Evolutionary conservation across 2,329 filamentous ascomycete species (phyloP).

Genomic region (Aureobasidium sp.): DNA sequence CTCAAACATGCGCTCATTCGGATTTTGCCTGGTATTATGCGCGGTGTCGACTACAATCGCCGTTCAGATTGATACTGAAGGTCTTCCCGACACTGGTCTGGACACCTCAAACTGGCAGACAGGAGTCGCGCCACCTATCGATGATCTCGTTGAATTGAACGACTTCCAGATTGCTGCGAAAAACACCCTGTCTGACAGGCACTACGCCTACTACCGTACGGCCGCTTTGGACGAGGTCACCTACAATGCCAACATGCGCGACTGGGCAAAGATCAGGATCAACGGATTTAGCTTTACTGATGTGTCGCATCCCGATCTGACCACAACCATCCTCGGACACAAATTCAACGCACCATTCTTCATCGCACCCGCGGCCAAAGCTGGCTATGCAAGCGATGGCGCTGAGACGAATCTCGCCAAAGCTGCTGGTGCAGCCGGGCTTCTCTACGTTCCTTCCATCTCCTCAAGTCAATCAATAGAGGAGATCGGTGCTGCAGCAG

Average conservation of each 20-base stretch:
- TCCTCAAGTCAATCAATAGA: slow-evolving; percentile 31
- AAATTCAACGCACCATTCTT: slow-evolving; percentile 82
- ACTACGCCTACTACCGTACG: slow-evolving; percentile 27
- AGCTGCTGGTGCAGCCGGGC: slow-evolving; percentile 42
- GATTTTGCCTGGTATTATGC: not conserved
- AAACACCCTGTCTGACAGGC: slow-evolving; percentile 30
- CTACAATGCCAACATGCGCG: slow-evolving; percentile 25
- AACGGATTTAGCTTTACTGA: slow-evolving; percentile 25
- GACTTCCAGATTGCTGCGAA: slow-evolving; percentile 35
- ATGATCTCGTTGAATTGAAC: slow-evolving; percentile 23
- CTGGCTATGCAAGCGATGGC: slow-evolving; percentile 83
- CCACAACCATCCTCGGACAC: slow-evolving; percentile 82
- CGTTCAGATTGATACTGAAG: slow-evolving; percentile 23
- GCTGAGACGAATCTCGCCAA: slow-evolving; percentile 45
- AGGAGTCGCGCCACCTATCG: slow-evolving; percentile 23
- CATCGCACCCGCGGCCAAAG: slow-evolving; percentile 86
- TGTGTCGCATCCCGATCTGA: slow-evolving; percentile 22
- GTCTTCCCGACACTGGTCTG: slow-evolving; percentile 26
- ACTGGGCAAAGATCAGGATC: slow-evolving; percentile 24
- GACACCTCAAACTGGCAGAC: slow-evolving; percentile 24
- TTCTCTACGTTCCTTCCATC: slow-evolving; percentile 45
- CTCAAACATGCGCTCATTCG: not conserved
- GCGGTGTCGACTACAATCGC: not conserved
- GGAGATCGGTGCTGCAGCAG: slow-evolving; percentile 28
- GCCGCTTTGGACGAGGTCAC: slow-evolving; percentile 26